Evolutionary conservation across 352 stramenopile genomes (phyloP).

Genomic region (Pythium aquatile): DNA sequence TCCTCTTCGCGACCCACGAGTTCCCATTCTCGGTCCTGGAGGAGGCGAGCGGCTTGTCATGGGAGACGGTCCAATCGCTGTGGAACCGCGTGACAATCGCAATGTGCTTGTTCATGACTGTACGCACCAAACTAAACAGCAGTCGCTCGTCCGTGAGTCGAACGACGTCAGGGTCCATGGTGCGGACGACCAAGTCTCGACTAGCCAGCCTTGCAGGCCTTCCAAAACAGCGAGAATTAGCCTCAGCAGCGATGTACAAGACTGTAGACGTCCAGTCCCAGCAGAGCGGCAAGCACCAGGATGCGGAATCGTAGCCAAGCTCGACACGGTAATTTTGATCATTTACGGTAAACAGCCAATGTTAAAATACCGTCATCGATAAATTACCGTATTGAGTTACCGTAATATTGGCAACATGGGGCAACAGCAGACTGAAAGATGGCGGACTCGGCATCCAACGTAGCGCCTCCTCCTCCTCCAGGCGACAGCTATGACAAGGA

Average conservation of each 20-base stretch:
- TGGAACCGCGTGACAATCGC: conserved; percentile 13
- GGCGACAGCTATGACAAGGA: conserved; percentile 5
- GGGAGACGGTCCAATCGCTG: conserved; percentile 8
- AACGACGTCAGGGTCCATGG: not conserved
- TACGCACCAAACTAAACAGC: conserved; percentile 1
- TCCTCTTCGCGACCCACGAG: conserved; percentile 14
- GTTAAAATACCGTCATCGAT: not conserved
- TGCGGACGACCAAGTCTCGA: not conserved
- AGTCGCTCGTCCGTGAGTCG: not conserved
- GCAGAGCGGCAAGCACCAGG: not conserved
- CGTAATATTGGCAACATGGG: not conserved
- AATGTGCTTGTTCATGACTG: conserved; percentile 4
- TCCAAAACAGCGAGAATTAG: not conserved
- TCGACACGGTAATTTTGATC: no score
- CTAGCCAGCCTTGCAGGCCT: not conserved
- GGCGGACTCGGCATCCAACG: not conserved
- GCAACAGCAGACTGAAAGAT: not conserved
- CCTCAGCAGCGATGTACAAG: not conserved
- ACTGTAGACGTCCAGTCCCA: not conserved
- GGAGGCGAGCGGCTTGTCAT: not conserved
- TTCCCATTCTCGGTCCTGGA: conserved; percentile 10
- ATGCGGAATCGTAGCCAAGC: not conserved
- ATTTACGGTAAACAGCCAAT: no score
- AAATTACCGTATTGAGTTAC: not conserved
- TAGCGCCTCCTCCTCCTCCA: not conserved